Conservation (phyloP, 2,329 filamentous ascomycete species). For the Gliomastix tumulicola region DNA sequence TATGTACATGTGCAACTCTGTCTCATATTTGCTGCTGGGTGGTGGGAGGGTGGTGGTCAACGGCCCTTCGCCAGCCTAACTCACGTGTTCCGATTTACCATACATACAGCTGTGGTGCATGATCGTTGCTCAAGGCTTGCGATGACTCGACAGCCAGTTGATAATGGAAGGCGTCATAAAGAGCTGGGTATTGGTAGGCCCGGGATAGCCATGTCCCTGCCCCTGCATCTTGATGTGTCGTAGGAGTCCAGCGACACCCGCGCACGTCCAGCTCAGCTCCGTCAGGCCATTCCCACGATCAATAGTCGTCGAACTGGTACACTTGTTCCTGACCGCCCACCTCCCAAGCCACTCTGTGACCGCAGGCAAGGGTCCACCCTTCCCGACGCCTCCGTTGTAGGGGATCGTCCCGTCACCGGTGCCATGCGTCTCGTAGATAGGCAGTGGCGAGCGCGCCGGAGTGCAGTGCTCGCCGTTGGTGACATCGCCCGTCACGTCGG, state of each 20-base stretch:
- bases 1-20: too few species aligned
- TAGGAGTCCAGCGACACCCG: background rate
- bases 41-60: too few species aligned
- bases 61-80: too few species aligned
- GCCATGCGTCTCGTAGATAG: conserved; percentile 2
- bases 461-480: conserved; percentile 21
- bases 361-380: conserved; percentile 32
- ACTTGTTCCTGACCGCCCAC: conserved; percentile 25
- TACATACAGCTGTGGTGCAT: too few species aligned
- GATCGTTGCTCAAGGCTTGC: too few species aligned
- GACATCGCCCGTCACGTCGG: conserved; percentile 15
- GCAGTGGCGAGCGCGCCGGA: conserved; percentile 15
- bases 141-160: too few species aligned
- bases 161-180: background rate
- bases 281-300: background rate
- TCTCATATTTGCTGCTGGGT: too few species aligned
- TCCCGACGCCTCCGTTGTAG: conserved; percentile 21
- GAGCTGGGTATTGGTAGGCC: background rate
- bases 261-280: background rate
- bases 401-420: background rate
- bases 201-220: background rate
- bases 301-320: background rate
- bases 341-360: conserved; percentile 29
- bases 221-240: background rate
- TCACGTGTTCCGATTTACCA: too few species aligned